A percentile compares a stretch with the other conserved stretches of the same genome.
phyloP scores from a whole-genome alignment of 768 basidiomycete species.

The Lactarius indigo region DNA sequence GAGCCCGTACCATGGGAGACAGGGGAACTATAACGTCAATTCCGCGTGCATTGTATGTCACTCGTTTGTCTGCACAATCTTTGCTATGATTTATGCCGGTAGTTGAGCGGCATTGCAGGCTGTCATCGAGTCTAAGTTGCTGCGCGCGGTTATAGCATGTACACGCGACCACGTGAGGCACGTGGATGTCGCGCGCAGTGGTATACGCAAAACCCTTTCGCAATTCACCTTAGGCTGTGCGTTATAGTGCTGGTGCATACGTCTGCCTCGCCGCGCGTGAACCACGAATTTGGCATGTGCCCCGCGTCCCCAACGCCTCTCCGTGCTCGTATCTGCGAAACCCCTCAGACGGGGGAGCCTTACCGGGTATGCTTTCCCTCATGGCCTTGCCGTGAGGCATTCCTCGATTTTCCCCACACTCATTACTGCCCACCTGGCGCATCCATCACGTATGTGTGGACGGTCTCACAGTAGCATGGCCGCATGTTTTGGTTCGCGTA shows the following conservation, averaged over 20 bases:
- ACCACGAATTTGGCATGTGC: constrained; percentile 17
- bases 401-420: background rate
- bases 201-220: constrained; percentile 4
- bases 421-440: background rate
- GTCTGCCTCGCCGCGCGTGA: constrained; percentile 14
- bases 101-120: constrained; percentile 11
- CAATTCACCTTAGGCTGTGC: constrained; percentile 14
- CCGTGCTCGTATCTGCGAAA: background rate
- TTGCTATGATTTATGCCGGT: constrained; percentile 16
- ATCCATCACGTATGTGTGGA: constrained; percentile 13
- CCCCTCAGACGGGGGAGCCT: background rate
- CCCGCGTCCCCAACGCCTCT: background rate
- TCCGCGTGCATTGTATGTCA: constrained; percentile 29
- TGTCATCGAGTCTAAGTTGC: background rate
- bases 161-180: constrained; percentile 26
- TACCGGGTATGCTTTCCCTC: background rate
- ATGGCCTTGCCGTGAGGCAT: constrained; percentile 1
- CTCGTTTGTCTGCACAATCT: constrained; percentile 25
- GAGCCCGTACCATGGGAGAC: constrained; percentile 81
- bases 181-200: constrained; percentile 17
- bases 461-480: constrained; percentile 8
- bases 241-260: constrained; percentile 10
- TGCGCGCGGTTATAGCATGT: constrained; percentile 16
- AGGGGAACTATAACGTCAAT: constrained; percentile 55
- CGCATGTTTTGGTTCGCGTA: constrained; percentile 19